These are phyloP conservation scores for Penicillium antarcticum DNA, from an alignment of 495 filamentous ascomycete genomes.

Conservation along the genomic window DNA sequence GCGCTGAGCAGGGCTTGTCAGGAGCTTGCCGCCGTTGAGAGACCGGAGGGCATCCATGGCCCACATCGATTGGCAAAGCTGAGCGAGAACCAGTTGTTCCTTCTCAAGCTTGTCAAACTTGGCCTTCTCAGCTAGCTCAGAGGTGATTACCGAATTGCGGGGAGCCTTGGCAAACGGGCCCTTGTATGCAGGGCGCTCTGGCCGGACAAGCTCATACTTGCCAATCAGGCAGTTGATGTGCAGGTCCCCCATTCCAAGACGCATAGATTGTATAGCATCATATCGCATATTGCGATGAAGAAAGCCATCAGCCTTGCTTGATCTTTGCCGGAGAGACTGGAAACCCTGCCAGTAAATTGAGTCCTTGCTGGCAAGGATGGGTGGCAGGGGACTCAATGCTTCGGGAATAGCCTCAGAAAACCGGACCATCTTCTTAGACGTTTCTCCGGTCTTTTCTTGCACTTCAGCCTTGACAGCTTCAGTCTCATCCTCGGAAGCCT, in stretches of 20 bases:
- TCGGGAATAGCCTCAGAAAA: slow-evolving; percentile 58
- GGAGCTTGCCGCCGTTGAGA: slow-evolving; percentile 75
- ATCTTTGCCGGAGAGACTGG: slow-evolving; percentile 59
- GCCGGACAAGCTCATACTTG: slow-evolving; percentile 60
- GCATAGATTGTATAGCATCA: slow-evolving; percentile 81
- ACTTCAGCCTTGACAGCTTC: slow-evolving; percentile 13
- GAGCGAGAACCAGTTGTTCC: slow-evolving; percentile 73
- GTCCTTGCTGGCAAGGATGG: slow-evolving; percentile 53
- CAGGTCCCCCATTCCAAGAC: slow-evolving; percentile 59
- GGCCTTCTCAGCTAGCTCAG: slow-evolving; percentile 42
- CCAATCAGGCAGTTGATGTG: slow-evolving; percentile 74
- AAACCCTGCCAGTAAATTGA: slow-evolving; percentile 93
- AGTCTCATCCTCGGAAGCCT: slow-evolving; percentile 18
- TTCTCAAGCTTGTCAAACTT: slow-evolving; percentile 60
- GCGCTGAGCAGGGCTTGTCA: slow-evolving; percentile 71
- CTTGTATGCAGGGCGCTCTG: slow-evolving; percentile 46
- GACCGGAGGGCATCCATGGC: slow-evolving; percentile 72
- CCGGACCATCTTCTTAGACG: slow-evolving; percentile 70
- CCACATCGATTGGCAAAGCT: slow-evolving; percentile 75
- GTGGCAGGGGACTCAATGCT: slow-evolving; percentile 28
- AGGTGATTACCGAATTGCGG: slow-evolving; percentile 45
- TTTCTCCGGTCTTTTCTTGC: slow-evolving; percentile 12
- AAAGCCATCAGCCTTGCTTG: slow-evolving; percentile 67
- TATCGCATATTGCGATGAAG: slow-evolving; percentile 79
- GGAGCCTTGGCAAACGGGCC: slow-evolving; percentile 52